Base-by-base conservation (phyloP, 805 yeast species). In the Cyberlindnera misumaiensis region DNA sequence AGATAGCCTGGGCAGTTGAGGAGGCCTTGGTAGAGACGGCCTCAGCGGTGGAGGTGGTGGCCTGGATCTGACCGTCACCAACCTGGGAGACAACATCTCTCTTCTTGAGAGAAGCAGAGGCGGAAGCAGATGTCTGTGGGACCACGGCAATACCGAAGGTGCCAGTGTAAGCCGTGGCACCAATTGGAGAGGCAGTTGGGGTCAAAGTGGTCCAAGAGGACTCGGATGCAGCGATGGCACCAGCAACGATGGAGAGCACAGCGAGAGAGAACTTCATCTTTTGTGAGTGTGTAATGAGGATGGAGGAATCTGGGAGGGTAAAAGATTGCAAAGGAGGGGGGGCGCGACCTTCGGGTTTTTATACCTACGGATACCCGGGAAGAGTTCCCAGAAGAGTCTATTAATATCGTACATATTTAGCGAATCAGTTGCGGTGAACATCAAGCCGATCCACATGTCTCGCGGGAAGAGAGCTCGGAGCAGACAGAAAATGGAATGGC, bases 141-240 rank as follows among this genome's bases (percentile, higher is more conserved):
- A 68, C 63, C 46, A 82, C 76, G 43, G 82, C 83, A 53, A 82
- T 80, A 65, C 89, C 90, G 53, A 82, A 82, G 35, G 71, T 56
- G 35, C 64, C 59, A 30, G 73, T 43, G 69, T 73, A 73, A 51
- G 75, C 75, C 34, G 84, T 74, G 44, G 77, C 81, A 53, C 77
- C 77, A 10, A 75, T 48, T 43, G 70, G 68, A 34, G 70, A 53
- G 34, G 72, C 73, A 30, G 60, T 41, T 49, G 93, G 89, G 28
- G 88, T 80, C 60, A 83, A 69, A 39, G 87, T 78, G 39, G 82
- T 61, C 83, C 83, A 82, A 51, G 81, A n/a, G 38, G 77, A 60
- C 45, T 83, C 83, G 48, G 77, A 74, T 49, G 85, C 85, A 36
- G 83, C 81, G 36, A 69, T 38, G 26, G 79, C 67, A 13, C 67